These are phyloP conservation scores for Orbilia ellipsospora DNA, from an alignment of 2,329 filamentous ascomycete genomes.

Conservation along the genomic window DNA sequence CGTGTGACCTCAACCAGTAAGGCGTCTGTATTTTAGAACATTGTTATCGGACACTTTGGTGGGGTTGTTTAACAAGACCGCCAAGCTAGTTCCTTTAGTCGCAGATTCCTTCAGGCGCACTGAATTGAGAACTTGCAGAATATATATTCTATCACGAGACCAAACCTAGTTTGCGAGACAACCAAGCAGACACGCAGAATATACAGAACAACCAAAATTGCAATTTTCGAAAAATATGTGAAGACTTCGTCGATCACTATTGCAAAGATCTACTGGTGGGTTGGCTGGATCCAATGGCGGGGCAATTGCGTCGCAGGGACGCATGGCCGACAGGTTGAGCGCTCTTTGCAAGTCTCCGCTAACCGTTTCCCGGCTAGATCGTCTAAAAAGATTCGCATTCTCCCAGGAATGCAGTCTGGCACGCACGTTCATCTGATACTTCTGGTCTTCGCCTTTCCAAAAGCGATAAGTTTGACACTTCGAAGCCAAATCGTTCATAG, in stretches of 20 bases:
- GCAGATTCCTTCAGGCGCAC: slow-evolving; percentile 32
- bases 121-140: not conserved
- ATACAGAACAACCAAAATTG: not conserved
- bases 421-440: slow-evolving; percentile 15
- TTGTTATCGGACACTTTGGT: slow-evolving; percentile 41
- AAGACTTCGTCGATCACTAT: not conserved
- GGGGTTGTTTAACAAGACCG: slow-evolving; percentile 54
- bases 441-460: slow-evolving; percentile 9
- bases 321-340: not conserved
- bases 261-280: not conserved
- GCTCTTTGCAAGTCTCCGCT: slow-evolving; percentile 10
- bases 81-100: slow-evolving; percentile 52
- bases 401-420: not conserved
- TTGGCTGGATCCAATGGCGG: slow-evolving; percentile 8
- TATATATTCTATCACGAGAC: too few species aligned
- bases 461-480: slow-evolving; percentile 21
- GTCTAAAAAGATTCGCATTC: slow-evolving; percentile 3
- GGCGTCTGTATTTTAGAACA: too few species aligned
- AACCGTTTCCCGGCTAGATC: slow-evolving; percentile 25
- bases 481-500: slow-evolving; percentile 1
- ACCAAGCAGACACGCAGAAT: too few species aligned
- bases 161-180: too few species aligned
- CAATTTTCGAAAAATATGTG: not conserved
- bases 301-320: slow-evolving; percentile 23
- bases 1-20: too few species aligned